These are phyloP conservation scores for Eimeria tenella DNA, from an alignment of 169 alveolate genomes.

Conservation along the genomic window DNA sequence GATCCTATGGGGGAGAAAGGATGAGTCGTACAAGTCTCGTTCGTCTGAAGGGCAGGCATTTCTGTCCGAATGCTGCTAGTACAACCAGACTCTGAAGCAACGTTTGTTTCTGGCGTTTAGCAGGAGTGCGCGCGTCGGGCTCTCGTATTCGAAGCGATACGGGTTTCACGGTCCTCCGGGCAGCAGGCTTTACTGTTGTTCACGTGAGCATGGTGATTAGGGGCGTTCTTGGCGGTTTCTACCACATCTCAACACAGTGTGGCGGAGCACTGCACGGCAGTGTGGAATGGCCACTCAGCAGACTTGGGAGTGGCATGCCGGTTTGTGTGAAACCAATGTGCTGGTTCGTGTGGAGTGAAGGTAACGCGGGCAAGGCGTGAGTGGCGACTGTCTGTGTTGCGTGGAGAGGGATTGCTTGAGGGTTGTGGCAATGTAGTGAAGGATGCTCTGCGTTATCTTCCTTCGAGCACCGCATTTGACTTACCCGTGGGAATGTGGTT, in stretches of 20 bases:
- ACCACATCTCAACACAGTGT: no score
- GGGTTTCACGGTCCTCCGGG: background rate
- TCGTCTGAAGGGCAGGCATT: conserved; percentile 40
- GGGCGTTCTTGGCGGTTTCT: no score
- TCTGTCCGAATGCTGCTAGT: conserved; percentile 58
- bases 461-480: conserved; percentile 72
- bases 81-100: conserved; percentile 65
- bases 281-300: background rate
- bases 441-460: background rate
- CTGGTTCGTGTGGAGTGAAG: background rate
- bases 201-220: no score
- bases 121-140: background rate
- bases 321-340: background rate
- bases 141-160: background rate
- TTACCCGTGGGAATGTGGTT: conserved; percentile 48
- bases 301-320: background rate
- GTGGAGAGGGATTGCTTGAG: background rate
- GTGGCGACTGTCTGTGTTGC: background rate
- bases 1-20: background rate
- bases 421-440: background rate
- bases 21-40: conserved; percentile 39
- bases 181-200: no score
- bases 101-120: background rate
- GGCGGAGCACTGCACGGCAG: no score
- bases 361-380: background rate